Base-by-base conservation (phyloP, 768 basidiomycete genomes). In the Agaricus sinodeliciosus region DNA sequence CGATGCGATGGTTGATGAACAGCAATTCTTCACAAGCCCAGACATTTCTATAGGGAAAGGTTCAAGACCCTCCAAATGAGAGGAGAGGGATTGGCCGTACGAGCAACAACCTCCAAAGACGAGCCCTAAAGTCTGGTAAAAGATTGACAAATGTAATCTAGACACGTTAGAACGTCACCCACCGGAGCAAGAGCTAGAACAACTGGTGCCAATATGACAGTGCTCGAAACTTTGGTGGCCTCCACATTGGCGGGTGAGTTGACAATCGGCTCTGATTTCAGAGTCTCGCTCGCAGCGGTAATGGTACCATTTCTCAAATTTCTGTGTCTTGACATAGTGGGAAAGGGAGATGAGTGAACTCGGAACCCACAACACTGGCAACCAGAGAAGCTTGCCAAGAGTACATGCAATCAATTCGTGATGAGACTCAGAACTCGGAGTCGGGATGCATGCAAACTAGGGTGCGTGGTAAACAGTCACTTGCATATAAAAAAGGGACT, bases 81-180 rank as follows among this genome's bases (percentile, higher is more conserved):
- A 31, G 0, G 22, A 15, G n/a, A 22, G 45, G 16, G 40, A 34
- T 28, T 3, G n/a, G 18, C 77, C 82, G 49, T 67, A 86, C 85
- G 83, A 73, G 77, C 90, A 93, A 61, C 90, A 93, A 16, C 90
- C 90, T 19, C 90, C 90, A 58, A 91, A 78, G 4, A 92, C 82
- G 58, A 87, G 73, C 80, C 73, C 72, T 70, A 53, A 7, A 18
- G 42, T 27, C 55, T 55, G 36, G 34, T 46, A 43, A 13, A 37
- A 27, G 25, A 54, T 36, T 59, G 36, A 56, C 35, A 57, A 12
- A 15, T 12, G 8, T 36, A n/a, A 9, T n/a, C 19, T 19, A 5
- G 27, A 47, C 12, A 34, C 18, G 8, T 31, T 3, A 45, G 4
- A 9, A 47, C 7, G 9, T 22, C n/a, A 45, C 55, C 43, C 28